These are phyloP conservation scores for Termitomyces sp. DNA, from an alignment of 768 basidiomycete species.

Conservation along the genomic window DNA sequence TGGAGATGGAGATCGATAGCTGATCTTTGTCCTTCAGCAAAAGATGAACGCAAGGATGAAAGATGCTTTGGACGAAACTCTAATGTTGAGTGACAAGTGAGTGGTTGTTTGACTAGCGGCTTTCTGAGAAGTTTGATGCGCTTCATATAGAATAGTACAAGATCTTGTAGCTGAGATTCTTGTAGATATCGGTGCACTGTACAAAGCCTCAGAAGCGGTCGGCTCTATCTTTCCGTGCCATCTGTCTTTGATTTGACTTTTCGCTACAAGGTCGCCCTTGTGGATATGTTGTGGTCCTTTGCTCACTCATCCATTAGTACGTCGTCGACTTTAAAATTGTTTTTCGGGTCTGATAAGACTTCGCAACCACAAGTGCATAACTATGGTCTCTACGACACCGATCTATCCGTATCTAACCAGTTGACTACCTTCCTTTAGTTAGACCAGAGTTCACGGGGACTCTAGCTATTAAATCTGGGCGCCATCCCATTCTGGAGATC, in stretches of 20 bases:
- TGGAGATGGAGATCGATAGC: background rate
- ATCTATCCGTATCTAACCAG: background rate
- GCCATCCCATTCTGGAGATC: slow-evolving; percentile 83
- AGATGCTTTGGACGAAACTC: slow-evolving; percentile 84
- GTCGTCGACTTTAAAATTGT: slow-evolving; percentile 18
- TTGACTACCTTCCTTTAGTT: slow-evolving; percentile 34
- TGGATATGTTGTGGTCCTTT: slow-evolving; percentile 90
- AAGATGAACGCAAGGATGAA: slow-evolving; percentile 87
- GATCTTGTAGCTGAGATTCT: slow-evolving; percentile 70
- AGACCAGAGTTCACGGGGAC: slow-evolving; percentile 92
- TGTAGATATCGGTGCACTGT: slow-evolving; percentile 69
- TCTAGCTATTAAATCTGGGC: slow-evolving; percentile 81
- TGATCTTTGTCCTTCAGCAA: slow-evolving; percentile 42
- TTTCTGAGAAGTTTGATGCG: background rate
- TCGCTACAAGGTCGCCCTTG: slow-evolving; percentile 59
- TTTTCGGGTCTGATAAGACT: background rate
- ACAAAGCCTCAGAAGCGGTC: slow-evolving; percentile 89
- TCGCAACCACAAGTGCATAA: slow-evolving; percentile 39
- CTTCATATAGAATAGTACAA: slow-evolving; percentile 58
- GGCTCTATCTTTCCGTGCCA: slow-evolving; percentile 8
- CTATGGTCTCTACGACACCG: slow-evolving; percentile 28
- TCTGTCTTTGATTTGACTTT: background rate
- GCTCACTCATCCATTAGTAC: slow-evolving; percentile 76
- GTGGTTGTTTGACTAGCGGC: slow-evolving; percentile 3
- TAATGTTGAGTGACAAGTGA: slow-evolving; percentile 80